A percentile compares a stretch with the other conserved stretches of the same genome.
Conservation (phyloP, 495 filamentous ascomycete genomes). For the Echria macrotheca region DNA sequence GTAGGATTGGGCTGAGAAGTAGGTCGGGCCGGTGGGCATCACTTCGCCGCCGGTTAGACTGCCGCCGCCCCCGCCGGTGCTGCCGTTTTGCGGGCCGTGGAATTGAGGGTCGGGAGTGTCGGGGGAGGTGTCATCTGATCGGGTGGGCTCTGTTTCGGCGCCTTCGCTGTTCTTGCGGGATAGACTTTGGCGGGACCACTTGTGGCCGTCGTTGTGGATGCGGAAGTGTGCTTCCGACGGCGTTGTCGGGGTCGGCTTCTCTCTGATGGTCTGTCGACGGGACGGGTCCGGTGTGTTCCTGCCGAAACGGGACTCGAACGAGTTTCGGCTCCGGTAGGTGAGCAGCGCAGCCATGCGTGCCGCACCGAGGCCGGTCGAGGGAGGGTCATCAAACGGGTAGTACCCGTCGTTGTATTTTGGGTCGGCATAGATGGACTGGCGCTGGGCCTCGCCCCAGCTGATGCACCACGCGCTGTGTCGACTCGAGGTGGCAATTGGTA, state of each 20-base stretch:
- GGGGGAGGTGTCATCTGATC: slow-evolving; percentile 17
- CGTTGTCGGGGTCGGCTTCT: slow-evolving; percentile 53
- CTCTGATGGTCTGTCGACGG: slow-evolving; percentile 71
- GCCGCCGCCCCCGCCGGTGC: slow-evolving; percentile 27
- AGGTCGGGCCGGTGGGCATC: slow-evolving; percentile 62
- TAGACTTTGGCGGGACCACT: slow-evolving; percentile 37
- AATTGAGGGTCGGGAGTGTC: slow-evolving; percentile 66
- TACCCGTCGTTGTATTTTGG: slow-evolving; percentile 98
- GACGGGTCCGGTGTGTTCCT: slow-evolving; percentile 85
- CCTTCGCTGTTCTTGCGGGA: slow-evolving; percentile 36
- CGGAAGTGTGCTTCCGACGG: slow-evolving; percentile 81
- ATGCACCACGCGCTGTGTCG: slow-evolving; percentile 98
- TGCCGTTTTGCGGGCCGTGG: slow-evolving; percentile 49
- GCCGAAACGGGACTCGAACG: slow-evolving; percentile 92
- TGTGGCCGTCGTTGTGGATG: slow-evolving; percentile 94
- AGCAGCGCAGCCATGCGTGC: slow-evolving; percentile 95
- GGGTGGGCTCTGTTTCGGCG: slow-evolving; percentile 33
- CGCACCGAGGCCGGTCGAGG: slow-evolving; percentile 78
- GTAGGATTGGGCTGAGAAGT: slow-evolving; percentile 96
- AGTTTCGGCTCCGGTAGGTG: slow-evolving; percentile 93
- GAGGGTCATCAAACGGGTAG: slow-evolving; percentile 78
- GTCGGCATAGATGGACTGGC: slow-evolving; percentile 97
- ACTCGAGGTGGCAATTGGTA: slow-evolving; percentile 91
- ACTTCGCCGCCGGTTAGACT: slow-evolving; percentile 34
- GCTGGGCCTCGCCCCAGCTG: slow-evolving; percentile 95